Evolutionary conservation across 495 filamentous ascomycete genomes (phyloP).

Genomic region (Penicillium subrubescens): DNA sequence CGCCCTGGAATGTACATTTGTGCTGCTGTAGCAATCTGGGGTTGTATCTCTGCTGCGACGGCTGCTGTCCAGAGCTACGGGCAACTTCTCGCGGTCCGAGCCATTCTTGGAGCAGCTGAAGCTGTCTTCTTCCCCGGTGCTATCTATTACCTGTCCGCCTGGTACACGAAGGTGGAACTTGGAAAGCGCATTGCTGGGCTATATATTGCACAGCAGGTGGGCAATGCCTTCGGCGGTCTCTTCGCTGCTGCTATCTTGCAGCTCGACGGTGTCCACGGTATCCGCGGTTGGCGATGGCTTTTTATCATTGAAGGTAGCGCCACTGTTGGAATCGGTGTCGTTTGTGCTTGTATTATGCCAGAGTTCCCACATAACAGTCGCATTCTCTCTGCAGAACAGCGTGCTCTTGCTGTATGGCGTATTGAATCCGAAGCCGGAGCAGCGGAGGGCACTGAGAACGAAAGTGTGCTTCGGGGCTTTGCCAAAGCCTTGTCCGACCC

Average conservation of each 20-base stretch:
- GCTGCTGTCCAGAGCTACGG: slow-evolving; percentile 29
- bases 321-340: slow-evolving; percentile 43
- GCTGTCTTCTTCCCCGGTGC: slow-evolving; percentile 56
- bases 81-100: slow-evolving; percentile 38
- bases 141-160: slow-evolving; percentile 58
- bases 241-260: slow-evolving; percentile 55
- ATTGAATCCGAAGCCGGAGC: slow-evolving; percentile 34
- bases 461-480: slow-evolving; percentile 23
- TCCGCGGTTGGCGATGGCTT: slow-evolving; percentile 58
- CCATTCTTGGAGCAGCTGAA: slow-evolving; percentile 43
- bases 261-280: slow-evolving; percentile 43
- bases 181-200: slow-evolving; percentile 59
- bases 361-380: slow-evolving; percentile 37
- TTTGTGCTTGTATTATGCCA: slow-evolving; percentile 45
- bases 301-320: slow-evolving; percentile 48
- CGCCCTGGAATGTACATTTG: slow-evolving; percentile 37
- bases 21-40: slow-evolving; percentile 51
- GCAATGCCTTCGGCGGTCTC: slow-evolving; percentile 59
- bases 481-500: slow-evolving; percentile 26
- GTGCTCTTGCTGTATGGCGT: slow-evolving; percentile 32
- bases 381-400: slow-evolving; percentile 24
- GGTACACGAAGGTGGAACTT: slow-evolving; percentile 59
- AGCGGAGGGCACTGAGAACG: slow-evolving; percentile 28
- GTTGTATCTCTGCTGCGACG: slow-evolving; percentile 48
- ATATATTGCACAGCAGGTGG: slow-evolving; percentile 57